A percentile compares a stretch with the other conserved stretches of the same genome.
phyloP scores from a whole-genome alignment of 2,329 filamentous ascomycete genomes.

The Calonectria montana region DNA sequence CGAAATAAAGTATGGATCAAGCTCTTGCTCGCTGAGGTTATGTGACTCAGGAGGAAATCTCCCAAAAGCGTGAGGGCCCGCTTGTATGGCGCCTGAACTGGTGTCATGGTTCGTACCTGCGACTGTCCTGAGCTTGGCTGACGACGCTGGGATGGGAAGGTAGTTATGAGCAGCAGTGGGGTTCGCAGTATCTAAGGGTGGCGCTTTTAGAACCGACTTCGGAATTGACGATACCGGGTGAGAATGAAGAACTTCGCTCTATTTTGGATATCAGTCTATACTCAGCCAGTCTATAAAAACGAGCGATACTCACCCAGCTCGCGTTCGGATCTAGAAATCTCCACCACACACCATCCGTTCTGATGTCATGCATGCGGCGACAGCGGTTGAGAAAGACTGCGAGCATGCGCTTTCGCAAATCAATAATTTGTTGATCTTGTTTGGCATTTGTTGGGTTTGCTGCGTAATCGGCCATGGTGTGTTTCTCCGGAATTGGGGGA shows the following conservation, averaged over 20 bases:
- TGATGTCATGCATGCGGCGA: slow-evolving; percentile 89
- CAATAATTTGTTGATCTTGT: slow-evolving; percentile 96
- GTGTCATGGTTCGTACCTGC: slow-evolving; percentile 51
- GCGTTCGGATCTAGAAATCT: slow-evolving; percentile 97
- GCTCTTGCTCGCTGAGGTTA: slow-evolving; percentile 84
- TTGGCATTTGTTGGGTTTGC: slow-evolving; percentile 98
- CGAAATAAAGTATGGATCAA: slow-evolving; percentile 95
- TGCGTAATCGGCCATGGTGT: slow-evolving; percentile 98
- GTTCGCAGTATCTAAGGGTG: slow-evolving; percentile 95
- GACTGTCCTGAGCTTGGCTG: slow-evolving; percentile 82
- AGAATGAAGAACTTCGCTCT: slow-evolving; percentile 96
- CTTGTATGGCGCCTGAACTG: slow-evolving; percentile 51
- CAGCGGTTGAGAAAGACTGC: slow-evolving; percentile 96
- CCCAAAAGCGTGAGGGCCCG: slow-evolving; percentile 71
- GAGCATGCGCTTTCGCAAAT: slow-evolving; percentile 95
- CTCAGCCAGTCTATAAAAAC: background rate
- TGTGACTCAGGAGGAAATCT: slow-evolving; percentile 86
- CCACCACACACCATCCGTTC: slow-evolving; percentile 97
- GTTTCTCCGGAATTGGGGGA: slow-evolving; percentile 97
- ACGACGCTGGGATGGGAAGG: slow-evolving; percentile 86
- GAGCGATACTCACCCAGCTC: slow-evolving; percentile 80
- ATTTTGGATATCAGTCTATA: slow-evolving; percentile 31
- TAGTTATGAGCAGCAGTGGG: slow-evolving; percentile 87
- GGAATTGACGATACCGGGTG: slow-evolving; percentile 92
- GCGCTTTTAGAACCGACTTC: slow-evolving; percentile 93